Evolutionary conservation across 768 basidiomycete genomes (phyloP).

Genomic region (Butyriboletus loyo): DNA sequence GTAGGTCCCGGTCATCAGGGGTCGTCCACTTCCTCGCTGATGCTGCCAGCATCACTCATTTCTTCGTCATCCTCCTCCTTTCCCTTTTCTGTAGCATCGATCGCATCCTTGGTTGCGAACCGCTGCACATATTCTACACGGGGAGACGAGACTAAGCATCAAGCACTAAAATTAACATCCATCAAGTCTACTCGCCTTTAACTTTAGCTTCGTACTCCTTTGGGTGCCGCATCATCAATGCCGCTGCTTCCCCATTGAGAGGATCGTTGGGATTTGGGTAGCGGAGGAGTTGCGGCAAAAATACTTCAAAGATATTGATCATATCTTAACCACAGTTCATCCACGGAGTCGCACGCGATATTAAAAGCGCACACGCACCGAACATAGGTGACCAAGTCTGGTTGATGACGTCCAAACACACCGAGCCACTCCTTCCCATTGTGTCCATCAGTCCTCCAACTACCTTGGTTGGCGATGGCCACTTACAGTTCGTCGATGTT

Average conservation of each 20-base stretch:
- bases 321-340: conserved; percentile 60
- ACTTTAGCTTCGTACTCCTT: conserved; percentile 95
- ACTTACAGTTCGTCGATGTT: conserved; percentile 98
- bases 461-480: conserved; percentile 1
- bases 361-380: conserved; percentile 50
- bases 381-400: conserved; percentile 99
- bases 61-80: conserved; percentile 76
- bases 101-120: conserved; percentile 88
- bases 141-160: conserved; percentile 1
- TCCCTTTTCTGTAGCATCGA: conserved; percentile 65
- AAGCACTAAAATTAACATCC: background rate
- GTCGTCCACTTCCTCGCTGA: conserved; percentile 59
- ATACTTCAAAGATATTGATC: conserved; percentile 99
- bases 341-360: background rate
- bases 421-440: conserved; percentile 80
- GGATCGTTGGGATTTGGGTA: conserved; percentile 99
- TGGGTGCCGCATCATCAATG: conserved; percentile 94
- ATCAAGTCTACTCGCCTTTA: conserved; percentile 55
- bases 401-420: conserved; percentile 98
- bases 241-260: conserved; percentile 96
- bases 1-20: conserved; percentile 31
- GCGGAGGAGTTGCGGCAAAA: conserved; percentile 92
- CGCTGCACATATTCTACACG: conserved; percentile 90
- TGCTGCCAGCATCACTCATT: conserved; percentile 85
- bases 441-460: conserved; percentile 6